These are phyloP conservation scores for Suillus discolor DNA, from an alignment of 768 basidiomycete genomes.

Conservation along the genomic window DNA sequence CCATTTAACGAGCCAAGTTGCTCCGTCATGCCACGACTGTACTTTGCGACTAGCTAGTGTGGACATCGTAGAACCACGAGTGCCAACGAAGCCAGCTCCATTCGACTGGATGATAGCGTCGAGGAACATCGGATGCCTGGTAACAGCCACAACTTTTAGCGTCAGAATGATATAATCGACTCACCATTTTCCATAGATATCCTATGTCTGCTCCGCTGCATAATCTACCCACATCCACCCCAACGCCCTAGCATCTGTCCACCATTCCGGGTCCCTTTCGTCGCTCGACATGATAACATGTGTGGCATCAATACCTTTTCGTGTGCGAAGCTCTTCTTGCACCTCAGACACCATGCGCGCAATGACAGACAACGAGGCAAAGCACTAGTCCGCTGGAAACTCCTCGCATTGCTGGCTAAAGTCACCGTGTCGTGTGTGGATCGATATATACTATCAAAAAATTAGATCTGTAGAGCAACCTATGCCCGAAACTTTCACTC, in stretches of 20 bases:
- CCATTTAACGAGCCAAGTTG: no score
- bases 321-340: conserved; percentile 46
- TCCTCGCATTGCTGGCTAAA: conserved; percentile 50
- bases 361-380: conserved; percentile 53
- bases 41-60: no score
- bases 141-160: not conserved
- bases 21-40: no score
- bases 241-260: conserved; percentile 47
- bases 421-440: conserved; percentile 60
- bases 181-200: conserved; percentile 52
- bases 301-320: conserved; percentile 46
- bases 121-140: no score
- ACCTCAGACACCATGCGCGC: conserved; percentile 57
- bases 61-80: no score
- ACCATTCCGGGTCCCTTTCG: conserved; percentile 57
- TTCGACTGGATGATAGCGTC: no score
- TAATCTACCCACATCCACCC: conserved; percentile 61
- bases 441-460: conserved; percentile 49
- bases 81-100: no score
- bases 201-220: conserved; percentile 40
- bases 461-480: conserved; percentile 4
- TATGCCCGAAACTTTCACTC: conserved; percentile 21
- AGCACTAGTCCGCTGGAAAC: conserved; percentile 45
- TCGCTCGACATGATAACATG: conserved; percentile 69
- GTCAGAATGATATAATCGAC: conserved; percentile 14